phyloP scores from a whole-genome alignment of 768 basidiomycete genomes.

The Mycena floridula region DNA sequence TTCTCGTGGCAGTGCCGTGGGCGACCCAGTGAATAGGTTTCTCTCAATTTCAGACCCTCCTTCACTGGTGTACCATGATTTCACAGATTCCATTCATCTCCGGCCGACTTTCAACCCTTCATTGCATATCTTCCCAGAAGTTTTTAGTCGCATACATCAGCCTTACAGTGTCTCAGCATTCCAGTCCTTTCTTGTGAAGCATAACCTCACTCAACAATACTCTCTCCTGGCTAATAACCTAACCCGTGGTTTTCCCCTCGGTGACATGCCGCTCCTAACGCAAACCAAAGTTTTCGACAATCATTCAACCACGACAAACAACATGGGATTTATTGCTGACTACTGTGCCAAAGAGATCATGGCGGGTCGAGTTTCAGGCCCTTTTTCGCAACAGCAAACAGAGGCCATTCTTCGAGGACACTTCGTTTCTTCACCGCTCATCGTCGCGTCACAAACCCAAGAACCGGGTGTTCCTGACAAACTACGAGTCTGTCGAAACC shows the following conservation, averaged over 20 bases:
- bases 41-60: too few species aligned
- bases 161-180: too few species aligned
- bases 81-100: too few species aligned
- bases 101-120: too few species aligned
- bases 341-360: slow-evolving; percentile 14
- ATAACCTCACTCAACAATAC: slow-evolving; percentile 4
- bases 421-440: slow-evolving; percentile 22
- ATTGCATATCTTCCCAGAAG: too few species aligned
- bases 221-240: slow-evolving; percentile 14
- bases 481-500: slow-evolving; percentile 13
- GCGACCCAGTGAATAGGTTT: too few species aligned
- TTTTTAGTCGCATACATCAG: too few species aligned
- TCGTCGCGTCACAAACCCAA: slow-evolving; percentile 8
- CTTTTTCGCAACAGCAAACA: slow-evolving; percentile 11
- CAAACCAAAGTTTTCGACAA: slow-evolving; percentile 17
- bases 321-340: slow-evolving; percentile 3
- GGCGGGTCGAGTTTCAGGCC: slow-evolving; percentile 11
- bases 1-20: too few species aligned
- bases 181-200: too few species aligned
- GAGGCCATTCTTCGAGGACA: slow-evolving; percentile 19
- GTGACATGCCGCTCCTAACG: slow-evolving; percentile 11
- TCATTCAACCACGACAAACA: slow-evolving; percentile 8
- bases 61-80: too few species aligned
- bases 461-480: slow-evolving; percentile 8
- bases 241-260: slow-evolving; percentile 17